Evolutionary conservation across 225 moss, liverwort and hornwort genomes (phyloP).

Genomic region (Sphagnum tenellum): DNA sequence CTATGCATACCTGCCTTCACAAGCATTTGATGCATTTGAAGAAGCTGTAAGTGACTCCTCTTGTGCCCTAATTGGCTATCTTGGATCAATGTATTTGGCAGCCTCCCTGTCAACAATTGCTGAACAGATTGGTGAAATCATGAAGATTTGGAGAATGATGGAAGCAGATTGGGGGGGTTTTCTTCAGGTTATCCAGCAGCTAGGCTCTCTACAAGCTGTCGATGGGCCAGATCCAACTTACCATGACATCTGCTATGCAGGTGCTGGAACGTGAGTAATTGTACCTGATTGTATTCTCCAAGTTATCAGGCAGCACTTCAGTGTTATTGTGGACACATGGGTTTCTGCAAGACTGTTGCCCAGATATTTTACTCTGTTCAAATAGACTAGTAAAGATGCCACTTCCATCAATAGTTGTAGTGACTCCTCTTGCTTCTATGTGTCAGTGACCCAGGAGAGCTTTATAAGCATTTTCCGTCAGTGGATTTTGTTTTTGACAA

Average conservation of each 20-base stretch:
- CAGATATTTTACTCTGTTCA: too few relatives aligned
- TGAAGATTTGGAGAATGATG: too few relatives aligned
- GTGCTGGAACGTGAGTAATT: slow-evolving; percentile 62
- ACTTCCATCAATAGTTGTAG: too few relatives aligned
- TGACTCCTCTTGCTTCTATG: slow-evolving; percentile 10
- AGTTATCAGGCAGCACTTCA: too few relatives aligned
- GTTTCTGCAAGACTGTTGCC: too few relatives aligned
- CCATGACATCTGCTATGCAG: slow-evolving; percentile 76
- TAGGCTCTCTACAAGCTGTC: slow-evolving; percentile 52
- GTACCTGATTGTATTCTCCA: too few relatives aligned
- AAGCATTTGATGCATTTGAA: slow-evolving; percentile 68
- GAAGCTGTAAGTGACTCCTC: slow-evolving; percentile 41
- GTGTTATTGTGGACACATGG: too few relatives aligned
- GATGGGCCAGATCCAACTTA: slow-evolving; percentile 75
- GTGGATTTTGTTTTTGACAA: slow-evolving; percentile 71
- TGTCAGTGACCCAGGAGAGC: slow-evolving; percentile 43
- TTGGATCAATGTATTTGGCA: too few relatives aligned
- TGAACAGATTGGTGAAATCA: too few relatives aligned
- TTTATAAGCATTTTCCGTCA: slow-evolving; percentile 59
- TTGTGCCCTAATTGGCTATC: neutral
- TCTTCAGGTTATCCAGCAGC: slow-evolving; percentile 40
- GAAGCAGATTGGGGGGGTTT: too few relatives aligned
- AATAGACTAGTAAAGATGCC: too few relatives aligned
- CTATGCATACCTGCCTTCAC: slow-evolving; percentile 78
- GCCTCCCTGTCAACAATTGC: too few relatives aligned